A percentile compares a stretch with the other conserved stretches of the same genome.
These are phyloP conservation scores for Penicillium olsonii DNA, from an alignment of 2,329 filamentous ascomycete genomes.

Conservation along the genomic window DNA sequence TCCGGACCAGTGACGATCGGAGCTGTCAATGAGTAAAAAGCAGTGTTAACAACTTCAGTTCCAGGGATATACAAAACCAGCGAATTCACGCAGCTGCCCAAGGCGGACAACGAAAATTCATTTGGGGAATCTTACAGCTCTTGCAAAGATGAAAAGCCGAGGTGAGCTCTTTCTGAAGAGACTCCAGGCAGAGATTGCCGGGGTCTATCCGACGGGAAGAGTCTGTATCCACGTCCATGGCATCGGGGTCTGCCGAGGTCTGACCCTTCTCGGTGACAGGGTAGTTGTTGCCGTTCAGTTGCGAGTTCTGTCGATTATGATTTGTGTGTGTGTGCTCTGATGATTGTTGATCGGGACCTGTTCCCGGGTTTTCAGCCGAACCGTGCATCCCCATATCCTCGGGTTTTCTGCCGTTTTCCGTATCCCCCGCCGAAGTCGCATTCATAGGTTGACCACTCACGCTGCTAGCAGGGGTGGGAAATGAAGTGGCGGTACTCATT, in stretches of 20 bases:
- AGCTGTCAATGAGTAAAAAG: constrained; percentile 40
- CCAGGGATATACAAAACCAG: constrained; percentile 28
- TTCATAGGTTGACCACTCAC: constrained; percentile 39
- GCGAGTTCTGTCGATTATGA: constrained; percentile 34
- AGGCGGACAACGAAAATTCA: constrained; percentile 40
- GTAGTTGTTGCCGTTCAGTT: constrained; percentile 19
- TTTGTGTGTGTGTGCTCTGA: constrained; percentile 37
- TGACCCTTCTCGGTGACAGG: constrained; percentile 23
- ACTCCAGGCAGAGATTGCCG: constrained; percentile 40
- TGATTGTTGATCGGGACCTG: constrained; percentile 18
- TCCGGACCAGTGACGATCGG: constrained; percentile 56
- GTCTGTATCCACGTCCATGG: constrained; percentile 44
- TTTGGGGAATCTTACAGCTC: constrained; percentile 51
- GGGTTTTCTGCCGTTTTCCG: constrained; percentile 37
- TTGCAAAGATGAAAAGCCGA: constrained; percentile 52
- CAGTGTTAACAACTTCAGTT: constrained; percentile 46
- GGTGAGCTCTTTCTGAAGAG: constrained; percentile 48
- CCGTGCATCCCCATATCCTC: constrained; percentile 26
- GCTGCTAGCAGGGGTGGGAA: constrained; percentile 50
- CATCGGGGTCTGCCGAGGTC: constrained; percentile 27
- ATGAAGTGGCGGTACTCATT: constrained; percentile 43
- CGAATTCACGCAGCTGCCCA: constrained; percentile 30
- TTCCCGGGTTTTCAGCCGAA: constrained; percentile 19
- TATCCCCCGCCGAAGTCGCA: constrained; percentile 35
- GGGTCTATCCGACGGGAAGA: constrained; percentile 19